Evolutionary conservation across 2,329 filamentous ascomycete species (phyloP), one percentile per base, ranked within the genome.

Genomic region (Aureobasidium sp.): DNA sequence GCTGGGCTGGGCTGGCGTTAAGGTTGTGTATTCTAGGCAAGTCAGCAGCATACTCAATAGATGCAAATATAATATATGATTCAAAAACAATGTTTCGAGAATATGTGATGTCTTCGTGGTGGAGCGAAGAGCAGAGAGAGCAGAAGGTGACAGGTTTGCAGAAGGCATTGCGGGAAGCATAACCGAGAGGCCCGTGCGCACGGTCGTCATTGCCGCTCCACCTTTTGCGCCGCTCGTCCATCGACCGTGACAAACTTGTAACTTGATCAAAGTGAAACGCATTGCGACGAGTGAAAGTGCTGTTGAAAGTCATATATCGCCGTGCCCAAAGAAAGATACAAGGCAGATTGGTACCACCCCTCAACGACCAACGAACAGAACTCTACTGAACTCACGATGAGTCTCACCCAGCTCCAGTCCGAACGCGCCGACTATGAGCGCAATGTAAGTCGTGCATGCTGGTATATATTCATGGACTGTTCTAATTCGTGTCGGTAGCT

Each of bases 401-500:
- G 66, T 48, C 42, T 63, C n/a, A 51, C 42, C 30, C 54, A 62
- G 49, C 59, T 65, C 16, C 48, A 57, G 7, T 36, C 47, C 25
- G 59, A 62, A 45, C 61, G 62, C n/a, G 49, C 34, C 37, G 41
- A 54, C 21, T 37, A 65, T 50, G 55, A 58, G 32, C 49, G 41
- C 32, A 63, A 62, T 25, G 64, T 64, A n/a, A 62, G 62, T 41
- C 13, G 5, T 32, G n/a, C 4, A 27, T n/a, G 10, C 32, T 41
- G 4, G 25, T 41, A 11, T 27, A 0, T 2, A 7, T 7, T 21
- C 21, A 10, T 32, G 21, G n/a, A 21, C 32, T 2, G 25, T 8
- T 16, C 61, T 64, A 29, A 64, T 48, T 2, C 6, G 25, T 9
- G 9, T 14, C 21, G 1, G n/a, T 69, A 92, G 88, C 84, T 96